phyloP scores from a whole-genome alignment of 192 early-diverging fungal genomes.

The Nowakowskiella sp. region DNA sequence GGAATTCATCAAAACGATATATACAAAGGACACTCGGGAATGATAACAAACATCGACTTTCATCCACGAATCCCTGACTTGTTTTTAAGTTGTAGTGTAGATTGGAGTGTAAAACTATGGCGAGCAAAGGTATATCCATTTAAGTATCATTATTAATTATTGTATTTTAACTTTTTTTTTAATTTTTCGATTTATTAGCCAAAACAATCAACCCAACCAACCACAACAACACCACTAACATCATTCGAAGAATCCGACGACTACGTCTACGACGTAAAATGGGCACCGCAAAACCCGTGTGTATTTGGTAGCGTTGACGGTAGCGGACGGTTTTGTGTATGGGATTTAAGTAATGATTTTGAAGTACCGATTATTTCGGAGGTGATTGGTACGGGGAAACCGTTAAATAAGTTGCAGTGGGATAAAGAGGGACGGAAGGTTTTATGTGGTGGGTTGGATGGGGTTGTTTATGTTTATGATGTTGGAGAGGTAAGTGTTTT shows the following conservation, averaged over 20 bases:
- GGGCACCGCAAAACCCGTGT: constrained; percentile 94
- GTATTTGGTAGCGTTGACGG: constrained; percentile 91
- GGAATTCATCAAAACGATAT: constrained; percentile 81
- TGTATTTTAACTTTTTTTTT: background rate
- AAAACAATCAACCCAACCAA: constrained; percentile 4
- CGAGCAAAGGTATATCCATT: constrained; percentile 35
- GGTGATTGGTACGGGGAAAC: constrained; percentile 52
- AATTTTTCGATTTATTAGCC: constrained; percentile 5
- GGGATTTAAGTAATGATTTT: constrained; percentile 85
- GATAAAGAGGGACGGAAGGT: constrained; percentile 77
- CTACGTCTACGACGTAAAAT: constrained; percentile 96
- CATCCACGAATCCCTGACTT: constrained; percentile 82
- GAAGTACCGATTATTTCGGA: constrained; percentile 65
- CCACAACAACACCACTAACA: constrained; percentile 59
- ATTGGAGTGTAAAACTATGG: constrained; percentile 99
- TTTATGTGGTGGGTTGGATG: constrained; percentile 77
- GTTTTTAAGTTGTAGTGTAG: constrained; percentile 84
- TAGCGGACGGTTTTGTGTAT: constrained; percentile 78
- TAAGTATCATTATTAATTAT: background rate
- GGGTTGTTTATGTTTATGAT: constrained; percentile 80
- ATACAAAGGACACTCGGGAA: constrained; percentile 82
- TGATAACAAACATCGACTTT: constrained; percentile 83
- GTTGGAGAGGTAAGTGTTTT: constrained; percentile 67
- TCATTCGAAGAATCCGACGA: constrained; percentile 91
- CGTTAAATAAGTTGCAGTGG: constrained; percentile 92